Evolutionary conservation across 495 filamentous ascomycete genomes (phyloP).

Genomic region (Penicillium roqueforti): DNA sequence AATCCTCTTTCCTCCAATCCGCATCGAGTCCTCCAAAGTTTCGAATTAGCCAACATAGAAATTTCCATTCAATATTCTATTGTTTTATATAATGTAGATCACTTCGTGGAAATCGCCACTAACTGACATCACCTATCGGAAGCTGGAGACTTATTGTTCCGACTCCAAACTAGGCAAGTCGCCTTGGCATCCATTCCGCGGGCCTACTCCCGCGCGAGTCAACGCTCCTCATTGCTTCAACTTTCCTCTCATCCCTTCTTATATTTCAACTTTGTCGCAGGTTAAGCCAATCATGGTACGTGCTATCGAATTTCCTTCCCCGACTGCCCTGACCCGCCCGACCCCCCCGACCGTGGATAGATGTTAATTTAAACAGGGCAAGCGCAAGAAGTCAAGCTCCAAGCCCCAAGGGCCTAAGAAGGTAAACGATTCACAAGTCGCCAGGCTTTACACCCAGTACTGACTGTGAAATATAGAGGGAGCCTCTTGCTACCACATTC

Average conservation of each 20-base stretch:
- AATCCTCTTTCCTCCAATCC: background rate
- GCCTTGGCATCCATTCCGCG: background rate
- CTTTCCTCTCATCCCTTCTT: background rate
- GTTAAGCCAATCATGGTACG: slow-evolving; percentile 17
- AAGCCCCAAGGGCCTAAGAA: slow-evolving; percentile 81
- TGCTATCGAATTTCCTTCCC: background rate
- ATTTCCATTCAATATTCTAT: background rate
- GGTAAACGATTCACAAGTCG: slow-evolving; percentile 42
- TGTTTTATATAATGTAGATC: background rate
- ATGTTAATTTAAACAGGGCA: slow-evolving; percentile 55
- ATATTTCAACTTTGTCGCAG: background rate
- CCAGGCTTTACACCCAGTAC: background rate
- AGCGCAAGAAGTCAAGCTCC: slow-evolving; percentile 89
- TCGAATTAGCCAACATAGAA: background rate
- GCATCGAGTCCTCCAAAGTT: background rate
- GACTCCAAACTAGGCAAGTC: slow-evolving; percentile 1
- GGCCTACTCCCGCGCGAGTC: slow-evolving; percentile 9
- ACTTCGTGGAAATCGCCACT: background rate
- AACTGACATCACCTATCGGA: slow-evolving; percentile 8
- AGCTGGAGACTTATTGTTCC: slow-evolving; percentile 11
- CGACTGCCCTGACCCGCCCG: background rate
- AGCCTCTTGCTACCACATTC: slow-evolving; percentile 82
- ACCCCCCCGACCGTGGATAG: background rate
- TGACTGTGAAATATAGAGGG: slow-evolving; percentile 52
- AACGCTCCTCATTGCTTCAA: slow-evolving; percentile 10